Conservation (phyloP, 306 rosid species). For the Carpinus viminea region DNA sequence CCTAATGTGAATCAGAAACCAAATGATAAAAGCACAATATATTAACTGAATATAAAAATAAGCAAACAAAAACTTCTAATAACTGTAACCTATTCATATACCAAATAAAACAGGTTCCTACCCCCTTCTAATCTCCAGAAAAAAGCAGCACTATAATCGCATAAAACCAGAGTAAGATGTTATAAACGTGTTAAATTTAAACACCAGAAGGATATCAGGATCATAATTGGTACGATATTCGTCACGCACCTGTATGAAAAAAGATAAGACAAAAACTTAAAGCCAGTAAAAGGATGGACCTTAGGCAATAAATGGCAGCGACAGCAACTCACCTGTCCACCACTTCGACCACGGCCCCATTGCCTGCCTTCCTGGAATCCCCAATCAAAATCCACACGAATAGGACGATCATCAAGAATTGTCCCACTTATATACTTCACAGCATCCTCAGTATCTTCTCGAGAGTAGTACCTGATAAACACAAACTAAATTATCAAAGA, state of each 20-base stretch:
- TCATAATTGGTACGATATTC: slow-evolving; percentile 98
- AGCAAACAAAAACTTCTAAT: background rate
- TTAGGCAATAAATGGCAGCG: slow-evolving; percentile 11
- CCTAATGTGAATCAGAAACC: background rate
- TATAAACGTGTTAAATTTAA: slow-evolving; percentile 8
- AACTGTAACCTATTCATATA: background rate
- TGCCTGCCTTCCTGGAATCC: slow-evolving; percentile 98
- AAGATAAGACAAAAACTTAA: slow-evolving; percentile 18
- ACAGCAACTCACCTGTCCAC: slow-evolving; percentile 73
- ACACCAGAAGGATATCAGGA: slow-evolving; percentile 88
- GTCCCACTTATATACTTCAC: slow-evolving; percentile 94
- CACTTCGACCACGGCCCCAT: slow-evolving; percentile 99
- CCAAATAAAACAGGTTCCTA: background rate
- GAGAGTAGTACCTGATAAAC: slow-evolving; percentile 72
- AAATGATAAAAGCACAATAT: background rate
- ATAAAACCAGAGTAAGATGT: background rate
- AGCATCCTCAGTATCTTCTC: slow-evolving; percentile 94
- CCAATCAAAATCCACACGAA: slow-evolving; percentile 99
- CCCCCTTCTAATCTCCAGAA: background rate
- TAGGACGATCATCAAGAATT: slow-evolving; percentile 96
- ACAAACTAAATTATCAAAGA: slow-evolving; percentile 10
- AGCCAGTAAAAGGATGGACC: slow-evolving; percentile 11
- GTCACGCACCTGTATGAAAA: slow-evolving; percentile 78
- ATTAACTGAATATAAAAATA: background rate
- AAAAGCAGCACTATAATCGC: background rate